Base-by-base conservation (phyloP, 2,329 filamentous ascomycete species). In the Calonectria naviculata region DNA sequence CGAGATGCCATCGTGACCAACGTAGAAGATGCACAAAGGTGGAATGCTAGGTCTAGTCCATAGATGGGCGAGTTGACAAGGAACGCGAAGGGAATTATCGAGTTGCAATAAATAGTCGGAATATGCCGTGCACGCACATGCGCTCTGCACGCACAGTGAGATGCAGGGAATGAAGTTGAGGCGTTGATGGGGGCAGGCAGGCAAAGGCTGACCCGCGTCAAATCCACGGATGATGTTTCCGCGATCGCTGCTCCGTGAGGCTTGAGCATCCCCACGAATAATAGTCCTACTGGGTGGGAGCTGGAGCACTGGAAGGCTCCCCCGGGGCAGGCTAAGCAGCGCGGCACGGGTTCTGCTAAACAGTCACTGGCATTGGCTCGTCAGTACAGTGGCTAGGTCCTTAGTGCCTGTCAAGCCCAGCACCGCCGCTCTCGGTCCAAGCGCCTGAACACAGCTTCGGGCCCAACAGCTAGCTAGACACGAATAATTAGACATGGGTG, bases 1-100 rank as follows among this genome's bases (percentile, higher is more conserved):
- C 71, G 71, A 49, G 75, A 75, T 65, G 73, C 63, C 72, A 78
- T 79, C 44, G 61, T 47, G 67, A 65, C 63, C 61, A 72, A 34
- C 64, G 46, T 62, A 56, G 41, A 34, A 56, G 70, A 56, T 62
- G 61, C 68, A 64, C 44, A 61, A 64, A 49, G 34, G 54, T 24
- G 56, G 29, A 29, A 68, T 60, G 71, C 46, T 42, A 63, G 65
- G 56, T 52, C 61, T 74, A 73, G 64, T 65, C 70, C 66, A 74
- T 77, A 29, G n/a, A 34, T 28, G 24, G 47, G 34, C 28, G 29
- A 38, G 38, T 42, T 67, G 19, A 38, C 52, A 49, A 44, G 24
- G 63, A 47, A 21, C 52, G 52, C 52, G 34, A 58, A 15, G 31
- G 17, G 36, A 38, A 58, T 38, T 58, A 21, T 21, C 21, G 19